Base-by-base conservation (phyloP, 2,329 filamentous ascomycete genomes). In the Paraconiothyrium sp. region DNA sequence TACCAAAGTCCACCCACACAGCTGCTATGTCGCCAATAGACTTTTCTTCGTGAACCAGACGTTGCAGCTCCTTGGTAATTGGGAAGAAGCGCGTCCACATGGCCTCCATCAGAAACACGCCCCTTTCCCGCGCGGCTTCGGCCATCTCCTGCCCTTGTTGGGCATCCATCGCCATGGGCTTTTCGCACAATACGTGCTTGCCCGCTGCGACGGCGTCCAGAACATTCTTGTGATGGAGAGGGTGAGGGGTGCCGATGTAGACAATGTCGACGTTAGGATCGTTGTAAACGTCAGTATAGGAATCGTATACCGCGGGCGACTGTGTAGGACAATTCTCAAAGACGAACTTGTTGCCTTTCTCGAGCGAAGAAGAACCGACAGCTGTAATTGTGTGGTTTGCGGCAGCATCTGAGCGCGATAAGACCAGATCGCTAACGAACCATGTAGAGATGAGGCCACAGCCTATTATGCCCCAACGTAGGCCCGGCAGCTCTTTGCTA, bases 81-180 rank as follows among this genome's bases (percentile, higher is more conserved):
- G 93, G 93, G 81, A 97, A 95, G 81, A 90, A 95, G 61, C 93
- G 85, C 39, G 92, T 96, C 93, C 93, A 97, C 24, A 96, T 92
- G 44, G 92, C 92, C 64, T 81, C 79, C 79, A 81, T 81, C 34
- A 81, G 61, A 65, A 81, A 80, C 24, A 81, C 73, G 76, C 62
- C 87, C 86, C 93, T 94, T 72, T 87, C 84, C 76, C 83, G 86
- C 7, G 93, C 93, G 61, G 86, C 89, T 64, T 90, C 87, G 56
- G 89, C 86, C 30, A 97, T 84, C 76, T 89, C 88, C 78, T 86
- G 88, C 22, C 91, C 84, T 80, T 97, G 93, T 10, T 88, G 83
- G 2, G 90, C 92, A 66, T 90, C 97, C 65, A 94, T 91, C 1
- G 93, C 96, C 71, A 97, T 90, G 0, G 93, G 88, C 84, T 97